Conservation (phyloP, 805 yeast genomes). For the Tetrapisispora nanseiensis region DNA sequence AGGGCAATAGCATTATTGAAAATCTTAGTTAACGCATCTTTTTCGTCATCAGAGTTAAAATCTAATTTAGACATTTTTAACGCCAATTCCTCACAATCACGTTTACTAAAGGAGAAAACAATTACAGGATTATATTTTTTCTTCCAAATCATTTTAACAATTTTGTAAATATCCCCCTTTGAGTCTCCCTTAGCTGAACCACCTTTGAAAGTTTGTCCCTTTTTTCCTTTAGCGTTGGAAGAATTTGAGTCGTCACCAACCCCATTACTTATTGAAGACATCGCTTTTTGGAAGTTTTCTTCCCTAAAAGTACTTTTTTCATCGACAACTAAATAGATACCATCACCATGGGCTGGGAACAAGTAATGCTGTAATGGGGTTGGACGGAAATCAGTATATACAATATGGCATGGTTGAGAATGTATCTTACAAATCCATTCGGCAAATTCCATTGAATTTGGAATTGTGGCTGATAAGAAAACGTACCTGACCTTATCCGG, state of each 20-base stretch:
- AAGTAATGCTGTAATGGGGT: conserved; percentile 96
- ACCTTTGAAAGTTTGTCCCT: conserved; percentile 79
- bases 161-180: conserved; percentile 83
- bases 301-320: conserved; percentile 94
- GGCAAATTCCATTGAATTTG: conserved; percentile 96
- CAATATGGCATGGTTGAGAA: conserved; percentile 95
- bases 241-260: conserved; percentile 77
- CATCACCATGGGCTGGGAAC: conserved; percentile 98
- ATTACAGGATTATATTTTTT: conserved; percentile 95
- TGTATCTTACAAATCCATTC: conserved; percentile 97
- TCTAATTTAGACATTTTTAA: conserved; percentile 92
- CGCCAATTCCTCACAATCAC: conserved; percentile 93
- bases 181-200: conserved; percentile 57
- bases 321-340: conserved; percentile 94
- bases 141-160: conserved; percentile 95
- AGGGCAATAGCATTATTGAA: conserved; percentile 83
- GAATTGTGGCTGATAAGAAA: conserved; percentile 90
- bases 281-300: conserved; percentile 96
- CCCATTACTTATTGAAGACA: conserved; percentile 81
- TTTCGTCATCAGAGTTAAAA: conserved; percentile 88
- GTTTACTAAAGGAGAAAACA: conserved; percentile 94
- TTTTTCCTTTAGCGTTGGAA: conserved; percentile 48
- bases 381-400: conserved; percentile 96
- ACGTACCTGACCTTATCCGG: conserved; percentile 96
- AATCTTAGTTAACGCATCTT: conserved; percentile 81